phyloP scores from a whole-genome alignment of 2,329 filamentous ascomycete genomes.

The Botrytis elliptica region DNA sequence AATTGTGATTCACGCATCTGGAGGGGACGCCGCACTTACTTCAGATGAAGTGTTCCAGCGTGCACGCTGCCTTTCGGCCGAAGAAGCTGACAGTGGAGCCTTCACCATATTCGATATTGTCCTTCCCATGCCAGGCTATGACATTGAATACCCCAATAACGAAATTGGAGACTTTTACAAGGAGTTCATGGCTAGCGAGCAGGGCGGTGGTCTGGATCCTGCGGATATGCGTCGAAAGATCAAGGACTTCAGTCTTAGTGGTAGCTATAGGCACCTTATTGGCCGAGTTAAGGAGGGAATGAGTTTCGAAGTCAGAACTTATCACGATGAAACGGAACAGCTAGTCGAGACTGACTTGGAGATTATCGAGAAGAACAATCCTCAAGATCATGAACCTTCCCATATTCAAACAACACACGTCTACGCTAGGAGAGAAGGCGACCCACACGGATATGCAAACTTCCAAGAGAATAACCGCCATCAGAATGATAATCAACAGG shows the following conservation, averaged over 20 bases:
- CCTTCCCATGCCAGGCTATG: conserved; percentile 87
- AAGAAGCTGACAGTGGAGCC: conserved; percentile 73
- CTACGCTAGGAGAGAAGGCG: conserved; percentile 5
- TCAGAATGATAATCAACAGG: not conserved
- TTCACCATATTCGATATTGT: conserved; percentile 87
- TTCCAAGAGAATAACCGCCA: not conserved
- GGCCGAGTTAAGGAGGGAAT: conserved; percentile 63
- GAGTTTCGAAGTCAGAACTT: conserved; percentile 67
- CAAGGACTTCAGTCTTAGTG: conserved; percentile 84
- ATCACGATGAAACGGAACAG: conserved; percentile 72
- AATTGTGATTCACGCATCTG: conserved; percentile 52
- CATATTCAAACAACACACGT: conserved; percentile 1
- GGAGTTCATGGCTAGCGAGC: conserved; percentile 77
- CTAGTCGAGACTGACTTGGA: conserved; percentile 88
- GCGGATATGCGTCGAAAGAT: conserved; percentile 82
- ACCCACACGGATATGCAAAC: conserved; percentile 3
- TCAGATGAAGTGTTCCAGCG: conserved; percentile 60
- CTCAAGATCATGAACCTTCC: conserved; percentile 1
- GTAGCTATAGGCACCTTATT: conserved; percentile 83
- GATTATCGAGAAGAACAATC: conserved; percentile 29
- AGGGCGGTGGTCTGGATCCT: conserved; percentile 78
- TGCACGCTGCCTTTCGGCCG: conserved; percentile 69
- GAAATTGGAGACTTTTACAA: conserved; percentile 80
- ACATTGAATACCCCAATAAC: conserved; percentile 83
- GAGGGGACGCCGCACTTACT: conserved; percentile 53